Evolutionary conservation across 345 rosid genomes (phyloP).

Genomic region (Viola odorata): DNA sequence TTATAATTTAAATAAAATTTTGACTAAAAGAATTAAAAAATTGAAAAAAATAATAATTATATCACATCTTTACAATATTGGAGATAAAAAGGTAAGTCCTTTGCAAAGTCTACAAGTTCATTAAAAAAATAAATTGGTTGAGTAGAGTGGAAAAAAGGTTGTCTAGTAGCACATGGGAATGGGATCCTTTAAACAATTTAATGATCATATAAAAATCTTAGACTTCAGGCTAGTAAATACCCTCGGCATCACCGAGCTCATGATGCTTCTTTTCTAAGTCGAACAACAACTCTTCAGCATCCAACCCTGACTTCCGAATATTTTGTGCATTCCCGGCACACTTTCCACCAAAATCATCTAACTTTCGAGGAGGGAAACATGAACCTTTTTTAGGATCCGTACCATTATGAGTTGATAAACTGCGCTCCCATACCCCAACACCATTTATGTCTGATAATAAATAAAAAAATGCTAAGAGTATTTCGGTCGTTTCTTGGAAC

Average conservation of each 20-base stretch:
- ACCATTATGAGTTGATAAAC: constrained; percentile 22
- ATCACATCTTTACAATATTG: constrained; percentile 52
- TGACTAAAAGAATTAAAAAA: no score
- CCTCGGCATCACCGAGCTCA: constrained; percentile 25
- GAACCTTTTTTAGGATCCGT: constrained; percentile 15
- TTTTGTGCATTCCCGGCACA: constrained; percentile 14
- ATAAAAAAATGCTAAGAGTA: no score
- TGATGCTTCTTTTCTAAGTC: constrained; percentile 38
- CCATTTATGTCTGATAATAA: constrained; percentile 63
- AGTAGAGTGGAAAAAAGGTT: not conserved
- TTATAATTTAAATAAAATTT: no score
- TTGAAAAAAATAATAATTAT: no score
- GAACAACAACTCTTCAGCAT: constrained; percentile 41
- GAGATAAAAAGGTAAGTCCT: constrained; percentile 46
- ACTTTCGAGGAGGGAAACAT: constrained; percentile 17
- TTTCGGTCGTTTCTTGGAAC: no score
- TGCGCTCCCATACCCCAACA: constrained; percentile 61
- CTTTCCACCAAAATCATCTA: constrained; percentile 25
- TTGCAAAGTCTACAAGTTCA: constrained; percentile 31
- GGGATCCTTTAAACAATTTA: not conserved
- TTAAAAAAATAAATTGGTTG: not conserved
- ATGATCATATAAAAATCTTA: no score
- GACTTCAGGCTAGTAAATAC: no score
- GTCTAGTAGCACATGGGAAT: not conserved
- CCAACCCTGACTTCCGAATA: constrained; percentile 22